Evolutionary conservation across 2,329 filamentous ascomycete genomes (phyloP), one percentile per base, ranked within the genome.

Genomic region (Neoascochyta sp.): DNA sequence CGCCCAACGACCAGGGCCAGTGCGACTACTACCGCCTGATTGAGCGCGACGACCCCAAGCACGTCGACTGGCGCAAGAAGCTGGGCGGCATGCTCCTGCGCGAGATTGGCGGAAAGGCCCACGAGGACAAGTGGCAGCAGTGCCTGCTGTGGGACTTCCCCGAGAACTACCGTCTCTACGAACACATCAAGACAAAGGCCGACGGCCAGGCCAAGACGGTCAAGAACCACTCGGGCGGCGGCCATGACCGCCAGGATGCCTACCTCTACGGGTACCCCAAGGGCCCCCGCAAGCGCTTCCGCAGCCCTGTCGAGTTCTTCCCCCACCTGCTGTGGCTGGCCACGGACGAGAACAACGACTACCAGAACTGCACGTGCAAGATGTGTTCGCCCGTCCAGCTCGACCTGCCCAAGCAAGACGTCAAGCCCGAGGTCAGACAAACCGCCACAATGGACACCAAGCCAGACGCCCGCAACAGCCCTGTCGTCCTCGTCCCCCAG

Each of bases 181-280:
- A 78, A 46, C 75, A 78, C 44, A 66, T 76, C 47, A 75, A 74
- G 50, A 74, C 71, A 38, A 69, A 69, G 45, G 63, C 60, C 17
- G 60, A 70, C 25, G 65, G 65, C 22, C 65, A 69, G 27, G 62
- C 67, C 16, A 70, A 73, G 39, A 64, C 67, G 42, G 60, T 65
- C 52, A 67, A 70, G 54, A 71, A 66, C 29, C 65, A 71, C 50
- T 69, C 66, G 5, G 67, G 64, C 19, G 71, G 69, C 18, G 68
- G 65, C 8, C 71, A 70, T 39, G 72, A 76, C 47, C 61, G 75
- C 32, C 72, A 76, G 44, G 76, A 80, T 49, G 73, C 73, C 17
- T 79, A 78, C 42, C 64, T 80, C 5, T 79, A 78, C 50, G 76
- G 76, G 12, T 74, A 79, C 47, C 75, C 75, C 3, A 60, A 67